Evolutionary conservation across 2,329 filamentous ascomycete species (phyloP), one percentile per base, ranked within the genome.

Genomic region (Botrytis fragariae): DNA sequence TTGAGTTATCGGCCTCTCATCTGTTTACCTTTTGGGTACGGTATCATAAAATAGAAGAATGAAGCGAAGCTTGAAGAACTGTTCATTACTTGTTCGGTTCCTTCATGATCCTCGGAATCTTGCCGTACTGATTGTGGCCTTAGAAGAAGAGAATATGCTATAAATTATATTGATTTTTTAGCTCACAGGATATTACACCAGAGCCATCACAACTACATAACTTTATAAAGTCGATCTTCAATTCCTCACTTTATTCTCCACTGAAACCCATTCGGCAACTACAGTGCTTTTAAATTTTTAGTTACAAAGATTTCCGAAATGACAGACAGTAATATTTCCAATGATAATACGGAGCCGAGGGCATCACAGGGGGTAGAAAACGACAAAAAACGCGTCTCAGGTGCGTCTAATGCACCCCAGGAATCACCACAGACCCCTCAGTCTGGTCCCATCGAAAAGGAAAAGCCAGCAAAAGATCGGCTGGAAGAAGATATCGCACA

Each of bases 131-230:
- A 14, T 16, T 39, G 9, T 29, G 8, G 20, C 64, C 9, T 16
- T 39, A 42, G 35, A 29, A 29, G 2, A n/a, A 10, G 12, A n/a
- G 12, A 51, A 25, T 29, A 4, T 57, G 20, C 12, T 39, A 39
- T 42, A 22, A 29, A 20, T 16, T 2, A 7, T 14, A 1, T 29
- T 22, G 37, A 16, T 0, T n/a, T n/a, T 62, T 29, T 0, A 29
- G 3, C 22, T 5, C 4, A 7, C 0, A 54, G 12, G 25, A 29
- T 2, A 14, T 20, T 39, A 29, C 25, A n/a, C 6, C 16, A 42
- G 0, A 42, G 32, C n/a, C 2, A 0, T 7, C 18, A 39, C 8
- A 67, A 2, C 32, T 0, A 1, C 6, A 39, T 29, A 3, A 1
- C 18, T 48, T 39, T n/a, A 6, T 54, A 0, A 39, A 54, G 9